A percentile compares a stretch with the other conserved stretches of the same genome.
Conservation (phyloP, 768 basidiomycete species). For the Lentinula lateritia region DNA sequence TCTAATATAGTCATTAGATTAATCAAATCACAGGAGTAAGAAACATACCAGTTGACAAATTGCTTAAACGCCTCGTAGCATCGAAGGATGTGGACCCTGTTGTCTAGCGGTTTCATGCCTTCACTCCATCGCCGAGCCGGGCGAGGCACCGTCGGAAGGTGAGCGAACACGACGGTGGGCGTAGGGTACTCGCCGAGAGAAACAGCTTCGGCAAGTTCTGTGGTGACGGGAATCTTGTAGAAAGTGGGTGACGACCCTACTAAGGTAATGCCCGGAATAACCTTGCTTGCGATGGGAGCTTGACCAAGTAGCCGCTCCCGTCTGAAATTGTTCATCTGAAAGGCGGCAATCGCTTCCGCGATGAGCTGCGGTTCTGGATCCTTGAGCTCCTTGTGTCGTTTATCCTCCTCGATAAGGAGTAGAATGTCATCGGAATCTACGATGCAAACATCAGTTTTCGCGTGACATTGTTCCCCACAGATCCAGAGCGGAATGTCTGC, state of each 20-base stretch:
- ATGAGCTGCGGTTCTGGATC: slow-evolving; percentile 14
- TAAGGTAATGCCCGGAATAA: slow-evolving; percentile 12
- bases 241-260: slow-evolving; percentile 10
- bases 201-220: slow-evolving; percentile 11
- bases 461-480: slow-evolving; percentile 20
- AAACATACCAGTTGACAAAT: background rate
- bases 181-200: slow-evolving; percentile 12
- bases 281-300: background rate
- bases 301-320: background rate
- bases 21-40: too few relatives aligned
- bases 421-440: slow-evolving; percentile 14
- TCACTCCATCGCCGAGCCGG: background rate
- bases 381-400: slow-evolving; percentile 7
- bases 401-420: slow-evolving; percentile 22
- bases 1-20: too few relatives aligned
- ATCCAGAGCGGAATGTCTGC: slow-evolving; percentile 20
- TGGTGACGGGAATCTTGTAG: slow-evolving; percentile 15
- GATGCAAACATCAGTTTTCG: slow-evolving; percentile 25
- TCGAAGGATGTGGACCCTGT: slow-evolving; percentile 16
- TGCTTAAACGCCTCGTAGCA: slow-evolving; percentile 20
- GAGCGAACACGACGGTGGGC: slow-evolving; percentile 12
- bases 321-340: slow-evolving; percentile 13
- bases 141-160: slow-evolving; percentile 13
- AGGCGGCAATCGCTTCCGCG: slow-evolving; percentile 19
- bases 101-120: slow-evolving; percentile 21